phyloP scores from a whole-genome alignment of 768 basidiomycete genomes.

The Podaxis pistillaris region DNA sequence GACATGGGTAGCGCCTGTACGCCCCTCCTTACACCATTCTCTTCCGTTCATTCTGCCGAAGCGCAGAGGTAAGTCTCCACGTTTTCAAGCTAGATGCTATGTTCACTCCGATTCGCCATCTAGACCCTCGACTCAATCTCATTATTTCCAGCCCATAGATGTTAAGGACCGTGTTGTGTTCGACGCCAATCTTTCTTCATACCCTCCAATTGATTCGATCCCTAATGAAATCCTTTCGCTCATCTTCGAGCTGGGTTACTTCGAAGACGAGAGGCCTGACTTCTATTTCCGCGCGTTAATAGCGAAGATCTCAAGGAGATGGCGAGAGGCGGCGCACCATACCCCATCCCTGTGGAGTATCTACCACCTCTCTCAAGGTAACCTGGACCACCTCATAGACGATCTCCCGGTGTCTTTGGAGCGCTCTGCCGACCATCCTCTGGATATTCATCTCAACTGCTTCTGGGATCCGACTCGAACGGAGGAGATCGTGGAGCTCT shows the following conservation, averaged over 20 bases:
- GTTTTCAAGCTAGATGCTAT: neutral
- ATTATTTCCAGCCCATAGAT: neutral
- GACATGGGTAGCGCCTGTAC: neutral
- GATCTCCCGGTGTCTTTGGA: constrained; percentile 23
- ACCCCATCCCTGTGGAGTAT: constrained; percentile 34
- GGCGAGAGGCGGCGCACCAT: constrained; percentile 22
- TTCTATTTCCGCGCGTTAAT: constrained; percentile 13
- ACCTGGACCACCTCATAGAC: constrained; percentile 21
- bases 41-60: neutral
- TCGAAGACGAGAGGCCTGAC: constrained; percentile 12
- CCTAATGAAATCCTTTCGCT: constrained; percentile 30
- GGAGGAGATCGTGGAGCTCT: constrained; percentile 21
- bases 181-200: neutral
- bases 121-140: neutral
- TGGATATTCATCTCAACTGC: constrained; percentile 28
- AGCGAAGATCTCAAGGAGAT: constrained; percentile 22
- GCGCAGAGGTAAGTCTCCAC: neutral
- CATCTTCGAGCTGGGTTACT: constrained; percentile 25
- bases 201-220: constrained; percentile 22
- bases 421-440: constrained; percentile 27
- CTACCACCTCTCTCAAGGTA: constrained; percentile 25
- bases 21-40: neutral
- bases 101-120: neutral
- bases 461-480: constrained; percentile 25
- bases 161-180: neutral